Evolutionary conservation across 345 rosid species (phyloP).

Genomic region (Cardamine resedifolia): DNA sequence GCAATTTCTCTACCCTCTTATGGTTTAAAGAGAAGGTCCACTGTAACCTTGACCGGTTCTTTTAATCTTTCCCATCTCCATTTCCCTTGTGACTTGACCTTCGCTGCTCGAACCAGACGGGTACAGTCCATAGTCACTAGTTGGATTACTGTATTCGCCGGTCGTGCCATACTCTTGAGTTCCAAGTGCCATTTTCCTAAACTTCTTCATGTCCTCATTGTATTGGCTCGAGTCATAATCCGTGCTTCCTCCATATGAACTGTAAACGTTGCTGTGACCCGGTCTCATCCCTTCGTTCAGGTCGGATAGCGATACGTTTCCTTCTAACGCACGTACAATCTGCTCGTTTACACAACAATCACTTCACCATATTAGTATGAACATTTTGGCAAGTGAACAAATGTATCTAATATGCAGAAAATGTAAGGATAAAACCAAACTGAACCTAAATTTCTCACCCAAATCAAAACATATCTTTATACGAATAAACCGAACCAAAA

Average conservation of each 20-base stretch:
- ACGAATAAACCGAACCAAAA: neutral
- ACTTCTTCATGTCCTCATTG: conserved; percentile 72
- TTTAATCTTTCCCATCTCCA: conserved; percentile 69
- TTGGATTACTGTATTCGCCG: conserved; percentile 60
- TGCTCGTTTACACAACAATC: conserved; percentile 34
- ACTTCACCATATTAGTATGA: conserved; percentile 8
- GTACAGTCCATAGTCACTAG: conserved; percentile 62
- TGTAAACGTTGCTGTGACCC: conserved; percentile 57
- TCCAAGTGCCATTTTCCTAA: conserved; percentile 70
- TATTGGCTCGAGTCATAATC: conserved; percentile 74
- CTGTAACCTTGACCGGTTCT: conserved; percentile 46
- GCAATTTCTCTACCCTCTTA: conserved; percentile 15
- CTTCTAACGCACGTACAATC: conserved; percentile 82
- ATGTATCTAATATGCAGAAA: neutral
- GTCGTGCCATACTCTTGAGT: conserved; percentile 63
- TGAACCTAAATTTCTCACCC: neutral
- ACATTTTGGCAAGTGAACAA: neutral
- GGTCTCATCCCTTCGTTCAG: conserved; percentile 76
- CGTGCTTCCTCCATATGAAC: conserved; percentile 67
- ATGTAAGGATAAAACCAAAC: neutral
- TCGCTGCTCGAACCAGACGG: conserved; percentile 84
- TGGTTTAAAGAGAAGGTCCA: conserved; percentile 41
- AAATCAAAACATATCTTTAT: neutral
- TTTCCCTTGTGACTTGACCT: conserved; percentile 58
- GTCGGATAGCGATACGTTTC: conserved; percentile 62